These are phyloP conservation scores for Macrophomina phaseolina DNA, from an alignment of 2,329 filamentous ascomycete genomes.

Conservation along the genomic window DNA sequence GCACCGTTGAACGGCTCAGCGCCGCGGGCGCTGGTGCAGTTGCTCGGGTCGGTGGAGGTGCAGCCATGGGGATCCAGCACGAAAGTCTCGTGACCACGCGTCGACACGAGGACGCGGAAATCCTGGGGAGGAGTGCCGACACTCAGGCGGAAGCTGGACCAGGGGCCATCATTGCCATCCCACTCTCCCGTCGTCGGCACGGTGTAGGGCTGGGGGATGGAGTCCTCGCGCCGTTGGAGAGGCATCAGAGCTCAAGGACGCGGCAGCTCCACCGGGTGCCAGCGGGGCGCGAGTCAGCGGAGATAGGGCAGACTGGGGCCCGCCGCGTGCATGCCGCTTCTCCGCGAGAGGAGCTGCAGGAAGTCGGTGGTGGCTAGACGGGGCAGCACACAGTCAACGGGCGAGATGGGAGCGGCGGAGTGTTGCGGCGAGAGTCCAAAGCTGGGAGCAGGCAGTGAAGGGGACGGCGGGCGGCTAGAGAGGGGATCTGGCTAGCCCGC, in stretches of 20 bases:
- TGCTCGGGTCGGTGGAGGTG: constrained; percentile 32
- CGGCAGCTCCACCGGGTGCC: background rate
- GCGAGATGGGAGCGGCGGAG: background rate
- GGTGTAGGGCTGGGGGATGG: background rate
- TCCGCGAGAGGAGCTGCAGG: background rate
- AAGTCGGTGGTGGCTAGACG: background rate
- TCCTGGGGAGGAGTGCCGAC: constrained; percentile 49
- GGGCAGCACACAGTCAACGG: background rate
- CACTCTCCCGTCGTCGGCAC: constrained; percentile 33
- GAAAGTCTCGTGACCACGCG: constrained; percentile 40
- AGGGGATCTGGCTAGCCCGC: background rate
- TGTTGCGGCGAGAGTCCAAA: background rate
- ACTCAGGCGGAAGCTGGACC: constrained; percentile 50
- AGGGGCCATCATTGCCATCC: constrained; percentile 49
- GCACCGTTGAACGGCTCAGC: constrained; percentile 39
- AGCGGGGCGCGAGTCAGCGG: background rate
- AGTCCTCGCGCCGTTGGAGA: background rate
- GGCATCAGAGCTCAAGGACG: background rate
- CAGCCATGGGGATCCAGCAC: constrained; percentile 45
- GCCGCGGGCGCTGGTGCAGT: constrained; percentile 40
- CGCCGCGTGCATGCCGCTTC: background rate
- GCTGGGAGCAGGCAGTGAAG: background rate
- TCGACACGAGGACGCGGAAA: constrained; percentile 44
- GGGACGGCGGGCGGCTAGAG: background rate
- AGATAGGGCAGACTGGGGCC: background rate